phyloP scores from a whole-genome alignment of 23 red algal genomes.

The Porphyridium purpureum region DNA sequence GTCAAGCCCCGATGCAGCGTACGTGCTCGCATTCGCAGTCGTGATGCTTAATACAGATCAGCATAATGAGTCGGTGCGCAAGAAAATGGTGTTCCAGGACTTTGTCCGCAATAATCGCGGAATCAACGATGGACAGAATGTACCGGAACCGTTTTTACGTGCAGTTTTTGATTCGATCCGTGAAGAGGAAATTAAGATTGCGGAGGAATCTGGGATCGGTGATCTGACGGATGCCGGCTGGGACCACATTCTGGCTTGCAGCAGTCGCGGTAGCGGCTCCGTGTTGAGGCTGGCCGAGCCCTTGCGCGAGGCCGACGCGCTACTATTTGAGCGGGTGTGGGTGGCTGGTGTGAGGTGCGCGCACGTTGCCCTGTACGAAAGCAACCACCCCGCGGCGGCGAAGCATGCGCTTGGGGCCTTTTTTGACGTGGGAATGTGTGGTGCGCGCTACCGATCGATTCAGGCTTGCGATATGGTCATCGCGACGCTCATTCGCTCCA shows the following conservation, averaged over 20 bases:
- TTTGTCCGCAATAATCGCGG: slow-evolving; percentile 88
- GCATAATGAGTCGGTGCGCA: slow-evolving; percentile 71
- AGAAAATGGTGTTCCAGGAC: slow-evolving; percentile 89
- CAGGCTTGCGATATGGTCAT: no score
- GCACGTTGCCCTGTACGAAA: no score
- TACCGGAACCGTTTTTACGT: slow-evolving; percentile 54
- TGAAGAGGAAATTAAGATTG: slow-evolving; percentile 69
- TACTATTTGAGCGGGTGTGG: no score
- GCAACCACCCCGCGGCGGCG: no score
- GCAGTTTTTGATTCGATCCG: slow-evolving; percentile 69
- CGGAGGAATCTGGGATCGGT: slow-evolving; percentile 80
- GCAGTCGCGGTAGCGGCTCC: no score
- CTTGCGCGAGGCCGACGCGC: no score
- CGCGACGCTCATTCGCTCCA: no score
- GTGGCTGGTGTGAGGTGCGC: no score
- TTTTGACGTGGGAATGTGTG: no score
- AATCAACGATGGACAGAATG: slow-evolving; percentile 74
- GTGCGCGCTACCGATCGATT: no score
- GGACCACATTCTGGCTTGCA: slow-evolving; percentile 75
- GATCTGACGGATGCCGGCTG: slow-evolving; percentile 61
- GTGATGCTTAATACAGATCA: slow-evolving; percentile 98
- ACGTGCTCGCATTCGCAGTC: slow-evolving; percentile 73
- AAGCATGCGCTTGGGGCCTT: no score
- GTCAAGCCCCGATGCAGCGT: slow-evolving; percentile 63
- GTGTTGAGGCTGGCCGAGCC: no score